Evolutionary conservation across 164 flowering plant species (phyloP), one percentile per base, ranked within the genome.

Genomic region (Chimonanthus salicifolius): DNA sequence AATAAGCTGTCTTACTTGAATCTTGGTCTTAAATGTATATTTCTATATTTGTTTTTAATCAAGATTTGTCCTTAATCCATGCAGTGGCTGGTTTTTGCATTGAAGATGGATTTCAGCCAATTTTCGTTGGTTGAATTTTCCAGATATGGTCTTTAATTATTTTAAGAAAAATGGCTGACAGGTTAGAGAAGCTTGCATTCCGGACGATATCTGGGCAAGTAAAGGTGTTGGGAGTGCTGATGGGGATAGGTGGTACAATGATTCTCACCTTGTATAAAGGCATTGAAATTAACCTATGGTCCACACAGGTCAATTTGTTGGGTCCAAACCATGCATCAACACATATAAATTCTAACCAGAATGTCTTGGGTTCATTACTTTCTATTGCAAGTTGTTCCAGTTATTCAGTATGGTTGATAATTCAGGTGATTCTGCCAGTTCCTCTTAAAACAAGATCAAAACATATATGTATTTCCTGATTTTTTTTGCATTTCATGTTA

Each of bases 231-330:
- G 97, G 97, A 5, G 89, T 92, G 6, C 3, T 82, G 51, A 21
- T 87, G 13, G 84, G 95, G 9, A 73, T 92, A 8, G 74, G 87
- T 51, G 97, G 95, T 3, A 95, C 94, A n/a, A 88, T 92, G 95
- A 43, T 88, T 1, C 80, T 90, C 4, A 90, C 92, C 0, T 84
- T 90, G 51, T 90, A 85, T 83, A 89, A 86, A 76, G 95, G 95
- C 9, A 45, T 63, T 2, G 86, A 78, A 51, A 33, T 89, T 64
- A 75, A 83, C 7, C 9, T 85, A 0, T 87, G 83, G 89, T 71
- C 87, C 10, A 76, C 81, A 0, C 64, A 79, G 21, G 6, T 85
- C 16, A 47, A 85, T 74, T 80, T 87, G 21, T 33, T 78, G 45
- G 76, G 71, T 9, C 69, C 75, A 10, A 46, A 63, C 47, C 46